Conservation (phyloP, 208 protist species). For the Pavlovales sp. region DNA sequence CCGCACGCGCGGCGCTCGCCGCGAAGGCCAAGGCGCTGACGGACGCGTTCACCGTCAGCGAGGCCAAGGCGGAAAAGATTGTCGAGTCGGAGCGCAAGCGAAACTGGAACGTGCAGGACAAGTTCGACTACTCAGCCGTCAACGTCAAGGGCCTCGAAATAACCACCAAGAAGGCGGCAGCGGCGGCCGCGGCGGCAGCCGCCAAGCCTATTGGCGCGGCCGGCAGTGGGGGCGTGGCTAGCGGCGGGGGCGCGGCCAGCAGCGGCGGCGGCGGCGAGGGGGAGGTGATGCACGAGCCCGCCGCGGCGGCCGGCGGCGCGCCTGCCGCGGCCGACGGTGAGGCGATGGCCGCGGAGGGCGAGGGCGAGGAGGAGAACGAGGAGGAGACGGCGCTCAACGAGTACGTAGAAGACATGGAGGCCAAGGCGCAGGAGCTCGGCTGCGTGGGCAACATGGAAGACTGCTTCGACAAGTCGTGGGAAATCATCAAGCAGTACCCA, state of each 20-base stretch:
- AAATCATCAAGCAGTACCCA: background rate
- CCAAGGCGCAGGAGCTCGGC: background rate
- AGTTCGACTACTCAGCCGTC: background rate
- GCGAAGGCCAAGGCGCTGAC: background rate
- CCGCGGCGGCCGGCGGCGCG: no score
- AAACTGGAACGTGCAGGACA: background rate
- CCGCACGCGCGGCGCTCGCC: no score
- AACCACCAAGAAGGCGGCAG: background rate
- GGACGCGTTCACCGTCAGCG: no score
- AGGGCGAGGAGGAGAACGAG: background rate
- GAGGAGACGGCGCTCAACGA: background rate
- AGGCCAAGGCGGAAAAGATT: background rate
- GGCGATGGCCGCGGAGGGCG: background rate
- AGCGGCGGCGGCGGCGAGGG: background rate
- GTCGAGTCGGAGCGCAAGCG: background rate
- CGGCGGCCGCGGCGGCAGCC: no score
- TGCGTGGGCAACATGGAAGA: background rate
- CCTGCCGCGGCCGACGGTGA: background rate
- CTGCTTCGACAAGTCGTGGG: background rate
- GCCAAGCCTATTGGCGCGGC: no score
- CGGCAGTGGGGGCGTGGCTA: no score
- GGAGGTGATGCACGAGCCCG: background rate
- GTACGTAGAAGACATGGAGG: background rate
- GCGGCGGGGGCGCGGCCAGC: no score
- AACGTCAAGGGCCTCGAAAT: background rate